Conservation (phyloP, 352 stramenopile genomes). For the Halophytophthora batemanensis region DNA sequence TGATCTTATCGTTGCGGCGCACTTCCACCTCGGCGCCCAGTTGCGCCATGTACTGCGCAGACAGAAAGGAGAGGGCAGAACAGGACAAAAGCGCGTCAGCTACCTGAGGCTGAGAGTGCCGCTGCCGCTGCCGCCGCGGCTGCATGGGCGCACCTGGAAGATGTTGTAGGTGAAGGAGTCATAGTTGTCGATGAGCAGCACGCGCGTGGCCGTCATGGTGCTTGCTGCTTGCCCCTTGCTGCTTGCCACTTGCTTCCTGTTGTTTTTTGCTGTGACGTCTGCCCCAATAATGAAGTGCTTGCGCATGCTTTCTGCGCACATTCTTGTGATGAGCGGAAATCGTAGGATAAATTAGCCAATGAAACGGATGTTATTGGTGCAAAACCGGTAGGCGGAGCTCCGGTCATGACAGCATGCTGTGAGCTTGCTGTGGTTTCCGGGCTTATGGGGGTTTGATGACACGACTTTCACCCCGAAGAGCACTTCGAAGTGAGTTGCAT, state of each 20-base stretch:
- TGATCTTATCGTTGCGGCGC: slow-evolving; percentile 83
- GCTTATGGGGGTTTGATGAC: no score
- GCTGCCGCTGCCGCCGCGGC: neutral
- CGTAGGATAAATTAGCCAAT: no score
- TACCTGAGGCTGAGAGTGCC: neutral
- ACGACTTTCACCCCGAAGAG: no score
- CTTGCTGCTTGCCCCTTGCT: no score
- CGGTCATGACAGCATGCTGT: neutral
- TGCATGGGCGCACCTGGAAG: slow-evolving; percentile 56
- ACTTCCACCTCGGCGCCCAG: slow-evolving; percentile 78
- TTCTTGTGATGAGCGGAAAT: no score
- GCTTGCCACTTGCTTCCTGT: no score
- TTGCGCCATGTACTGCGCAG: slow-evolving; percentile 76
- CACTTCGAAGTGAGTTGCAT: no score
- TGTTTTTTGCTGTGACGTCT: neutral
- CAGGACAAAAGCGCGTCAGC: neutral
- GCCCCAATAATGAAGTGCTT: slow-evolving; percentile 1
- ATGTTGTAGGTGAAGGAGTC: slow-evolving; percentile 92
- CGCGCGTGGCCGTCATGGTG: slow-evolving; percentile 49
- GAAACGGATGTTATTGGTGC: no score
- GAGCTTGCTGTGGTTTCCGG: no score
- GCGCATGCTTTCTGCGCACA: slow-evolving; percentile 11
- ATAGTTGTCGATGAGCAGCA: slow-evolving; percentile 90
- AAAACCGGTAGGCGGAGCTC: no score
- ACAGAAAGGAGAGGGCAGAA: neutral